phyloP scores from a whole-genome alignment of 176 grass and related monocot species.

The Tillandsia fasciculata region DNA sequence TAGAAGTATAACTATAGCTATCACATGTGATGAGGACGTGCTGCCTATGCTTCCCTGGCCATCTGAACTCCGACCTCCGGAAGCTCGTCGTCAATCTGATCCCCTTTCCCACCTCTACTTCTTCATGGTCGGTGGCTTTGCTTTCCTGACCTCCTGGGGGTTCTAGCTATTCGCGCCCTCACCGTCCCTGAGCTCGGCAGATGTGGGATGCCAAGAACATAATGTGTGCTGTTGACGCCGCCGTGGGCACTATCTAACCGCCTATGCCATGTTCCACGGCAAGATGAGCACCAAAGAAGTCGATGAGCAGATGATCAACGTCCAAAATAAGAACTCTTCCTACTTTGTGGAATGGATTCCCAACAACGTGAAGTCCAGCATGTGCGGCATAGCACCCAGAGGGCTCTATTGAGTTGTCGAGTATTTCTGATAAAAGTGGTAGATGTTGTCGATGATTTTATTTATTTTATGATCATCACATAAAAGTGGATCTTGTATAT shows the following conservation, averaged over 20 bases:
- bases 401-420: too few relatives aligned
- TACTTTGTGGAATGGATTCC: too few relatives aligned
- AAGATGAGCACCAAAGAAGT: background rate
- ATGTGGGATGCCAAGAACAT: too few relatives aligned
- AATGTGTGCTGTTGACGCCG: background rate
- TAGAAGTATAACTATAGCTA: too few relatives aligned
- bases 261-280: slow-evolving; percentile 9
- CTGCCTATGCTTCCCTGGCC: slow-evolving; percentile 29
- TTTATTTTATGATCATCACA: too few relatives aligned
- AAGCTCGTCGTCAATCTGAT: slow-evolving; percentile 21
- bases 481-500: too few relatives aligned
- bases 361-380: slow-evolving; percentile 1
- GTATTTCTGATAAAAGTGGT: too few relatives aligned
- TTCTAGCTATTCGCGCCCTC: background rate
- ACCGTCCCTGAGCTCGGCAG: too few relatives aligned
- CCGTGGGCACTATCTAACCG: background rate
- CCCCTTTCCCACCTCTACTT: slow-evolving; percentile 70
- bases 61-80: slow-evolving; percentile 62
- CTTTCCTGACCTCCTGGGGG: slow-evolving; percentile 31
- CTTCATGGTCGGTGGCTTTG: slow-evolving; percentile 64
- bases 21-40: too few relatives aligned
- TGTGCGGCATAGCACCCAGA: background rate
- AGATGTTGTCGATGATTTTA: too few relatives aligned
- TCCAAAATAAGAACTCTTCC: too few relatives aligned
- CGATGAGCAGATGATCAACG: too few relatives aligned